Evolutionary conservation across 257 asterid genomes (phyloP).

Genomic region (Fraxinus cuspidata): DNA sequence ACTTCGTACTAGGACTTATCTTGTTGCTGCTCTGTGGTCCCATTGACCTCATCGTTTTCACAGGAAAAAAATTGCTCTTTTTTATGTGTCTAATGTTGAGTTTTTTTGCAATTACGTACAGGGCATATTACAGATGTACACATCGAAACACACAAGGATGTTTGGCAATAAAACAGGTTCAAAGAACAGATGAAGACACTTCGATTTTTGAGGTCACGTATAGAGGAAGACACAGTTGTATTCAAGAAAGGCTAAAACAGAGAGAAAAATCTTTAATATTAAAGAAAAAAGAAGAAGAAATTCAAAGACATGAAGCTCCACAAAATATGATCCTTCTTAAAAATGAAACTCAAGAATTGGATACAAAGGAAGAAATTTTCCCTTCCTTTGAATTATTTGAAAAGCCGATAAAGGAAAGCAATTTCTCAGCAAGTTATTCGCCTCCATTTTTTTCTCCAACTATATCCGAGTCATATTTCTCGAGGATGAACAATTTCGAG

Average conservation of each 20-base stretch:
- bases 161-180: constrained; percentile 66
- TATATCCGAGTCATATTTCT: constrained; percentile 26
- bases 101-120: constrained; percentile 20
- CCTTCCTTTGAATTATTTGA: constrained; percentile 23
- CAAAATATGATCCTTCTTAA: constrained; percentile 8
- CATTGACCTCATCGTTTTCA: neutral
- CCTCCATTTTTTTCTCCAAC: constrained; percentile 28
- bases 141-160: constrained; percentile 59
- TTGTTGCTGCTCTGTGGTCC: neutral
- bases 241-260: constrained; percentile 12
- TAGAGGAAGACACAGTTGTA: constrained; percentile 58
- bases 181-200: constrained; percentile 45
- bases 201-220: constrained; percentile 41
- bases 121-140: constrained; percentile 73
- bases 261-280: constrained; percentile 3
- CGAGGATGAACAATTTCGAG: constrained; percentile 21
- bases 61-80: neutral
- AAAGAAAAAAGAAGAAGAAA: constrained; percentile 12
- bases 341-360: constrained; percentile 25
- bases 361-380: constrained; percentile 26
- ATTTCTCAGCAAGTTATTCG: constrained; percentile 12
- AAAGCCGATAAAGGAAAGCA: neutral
- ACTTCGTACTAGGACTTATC: neutral
- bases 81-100: neutral
- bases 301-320: constrained; percentile 8